Percentiles rank a stretch among this genome's conserved stretches.
Evolutionary conservation across 257 asterid species (phyloP).

Genomic region (Penstemon davidsonii): DNA sequence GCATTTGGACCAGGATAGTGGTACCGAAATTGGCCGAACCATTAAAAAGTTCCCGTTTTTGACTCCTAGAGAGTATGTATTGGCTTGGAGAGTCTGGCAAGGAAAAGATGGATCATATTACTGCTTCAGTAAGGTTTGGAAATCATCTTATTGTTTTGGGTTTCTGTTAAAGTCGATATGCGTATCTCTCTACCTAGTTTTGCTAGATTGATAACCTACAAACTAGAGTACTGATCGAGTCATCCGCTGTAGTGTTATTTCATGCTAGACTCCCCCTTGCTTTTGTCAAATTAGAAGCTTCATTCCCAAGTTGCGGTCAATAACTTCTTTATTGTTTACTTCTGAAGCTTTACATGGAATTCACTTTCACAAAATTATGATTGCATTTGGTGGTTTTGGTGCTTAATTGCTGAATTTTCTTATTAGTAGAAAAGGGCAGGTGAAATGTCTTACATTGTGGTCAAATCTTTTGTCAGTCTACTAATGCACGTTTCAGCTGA

Average conservation of each 20-base stretch:
- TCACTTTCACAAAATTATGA: conserved; percentile 1
- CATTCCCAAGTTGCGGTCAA: not conserved
- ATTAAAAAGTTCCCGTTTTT: conserved; percentile 77
- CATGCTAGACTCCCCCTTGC: not conserved
- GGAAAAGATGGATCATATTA: conserved; percentile 71
- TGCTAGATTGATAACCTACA: not conserved
- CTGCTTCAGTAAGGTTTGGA: conserved; percentile 77
- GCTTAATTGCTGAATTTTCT: not conserved
- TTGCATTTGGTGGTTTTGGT: conserved; percentile 13
- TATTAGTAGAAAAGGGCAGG: too few relatives aligned
- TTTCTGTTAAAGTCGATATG: not conserved
- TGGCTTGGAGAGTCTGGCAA: conserved; percentile 93
- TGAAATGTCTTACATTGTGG: conserved; percentile 4
- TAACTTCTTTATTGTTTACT: not conserved
- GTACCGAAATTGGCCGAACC: conserved; percentile 71
- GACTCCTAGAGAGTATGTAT: conserved; percentile 82
- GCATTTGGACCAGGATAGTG: conserved; percentile 57
- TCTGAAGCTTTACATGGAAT: not conserved
- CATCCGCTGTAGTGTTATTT: not conserved
- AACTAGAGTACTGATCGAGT: not conserved
- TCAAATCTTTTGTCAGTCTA: not conserved
- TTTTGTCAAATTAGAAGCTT: not conserved
- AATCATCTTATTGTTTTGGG: not conserved
- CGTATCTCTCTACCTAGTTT: not conserved
- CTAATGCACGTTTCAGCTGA: conserved; percentile 10